Evolutionary conservation across 441 rosid genomes (phyloP).

Genomic region (Gossypium davidsonii): DNA sequence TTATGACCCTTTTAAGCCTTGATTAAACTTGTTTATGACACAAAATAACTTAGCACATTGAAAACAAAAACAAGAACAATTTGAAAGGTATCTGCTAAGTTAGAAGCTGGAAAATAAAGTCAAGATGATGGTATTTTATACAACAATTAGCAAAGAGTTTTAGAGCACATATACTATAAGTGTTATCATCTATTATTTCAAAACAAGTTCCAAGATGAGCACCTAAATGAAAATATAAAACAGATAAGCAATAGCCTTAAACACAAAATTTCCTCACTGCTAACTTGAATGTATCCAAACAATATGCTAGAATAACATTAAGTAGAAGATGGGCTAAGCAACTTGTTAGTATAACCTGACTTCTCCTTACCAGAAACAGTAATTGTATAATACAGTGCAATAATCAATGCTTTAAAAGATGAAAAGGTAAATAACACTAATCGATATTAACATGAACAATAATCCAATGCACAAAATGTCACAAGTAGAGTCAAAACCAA

Average conservation of each 20-base stretch:
- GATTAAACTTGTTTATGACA: not conserved
- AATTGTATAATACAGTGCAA: not conserved
- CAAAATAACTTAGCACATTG: not conserved
- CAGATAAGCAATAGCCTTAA: not conserved
- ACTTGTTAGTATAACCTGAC: too few relatives aligned
- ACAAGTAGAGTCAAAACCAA: not conserved
- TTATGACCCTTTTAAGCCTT: conserved; percentile 2
- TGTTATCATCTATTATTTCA: not conserved
- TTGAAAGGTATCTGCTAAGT: not conserved
- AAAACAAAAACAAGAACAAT: not conserved
- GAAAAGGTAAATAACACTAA: not conserved
- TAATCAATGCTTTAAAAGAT: not conserved
- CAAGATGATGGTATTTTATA: not conserved
- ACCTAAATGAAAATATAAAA: not conserved
- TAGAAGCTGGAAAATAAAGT: not conserved
- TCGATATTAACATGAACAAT: not conserved
- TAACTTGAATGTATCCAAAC: not conserved
- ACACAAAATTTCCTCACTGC: not conserved
- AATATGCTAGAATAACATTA: not conserved
- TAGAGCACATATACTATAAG: not conserved
- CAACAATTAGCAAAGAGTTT: not conserved
- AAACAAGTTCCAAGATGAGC: not conserved
- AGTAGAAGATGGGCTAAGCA: too few relatives aligned
- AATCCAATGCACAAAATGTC: not conserved
- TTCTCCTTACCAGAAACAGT: too few relatives aligned